phyloP scores from a whole-genome alignment of 1,284 basidiomycete species.

The Cutaneotrichosporon cavernicola region DNA sequence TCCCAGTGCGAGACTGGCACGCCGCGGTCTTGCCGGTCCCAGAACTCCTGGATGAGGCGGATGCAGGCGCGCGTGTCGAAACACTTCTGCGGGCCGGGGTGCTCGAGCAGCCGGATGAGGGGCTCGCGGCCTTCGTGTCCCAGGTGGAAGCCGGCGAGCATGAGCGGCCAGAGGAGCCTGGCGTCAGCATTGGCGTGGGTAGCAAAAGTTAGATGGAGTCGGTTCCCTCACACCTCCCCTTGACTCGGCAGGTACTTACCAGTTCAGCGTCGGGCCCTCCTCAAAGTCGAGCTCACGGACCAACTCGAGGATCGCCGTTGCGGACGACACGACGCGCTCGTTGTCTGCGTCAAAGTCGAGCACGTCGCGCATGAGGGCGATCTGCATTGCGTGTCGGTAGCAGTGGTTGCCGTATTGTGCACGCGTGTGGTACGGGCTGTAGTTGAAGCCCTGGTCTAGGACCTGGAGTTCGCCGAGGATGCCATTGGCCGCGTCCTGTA shows the following conservation, averaged over 20 bases:
- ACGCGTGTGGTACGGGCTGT: conserved; percentile 41
- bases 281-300: conserved; percentile 37
- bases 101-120: conserved; percentile 37
- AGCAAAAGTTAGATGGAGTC: conserved; percentile 1
- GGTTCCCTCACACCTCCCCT: background rate
- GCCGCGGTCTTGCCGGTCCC: conserved; percentile 29
- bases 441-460: conserved; percentile 44
- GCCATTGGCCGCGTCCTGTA: conserved; percentile 35
- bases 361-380: conserved; percentile 43
- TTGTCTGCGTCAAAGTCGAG: conserved; percentile 38
- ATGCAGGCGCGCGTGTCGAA: conserved; percentile 42
- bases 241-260: conserved; percentile 40
- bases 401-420: conserved; percentile 47
- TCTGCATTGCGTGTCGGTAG: conserved; percentile 43
- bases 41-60: conserved; percentile 33
- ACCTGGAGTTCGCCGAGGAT: conserved; percentile 43
- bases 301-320: conserved; percentile 43
- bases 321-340: conserved; percentile 32
- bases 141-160: conserved; percentile 46
- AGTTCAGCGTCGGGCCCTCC: conserved; percentile 35
- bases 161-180: conserved; percentile 50
- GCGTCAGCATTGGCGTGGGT: background rate
- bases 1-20: conserved; percentile 25
- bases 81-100: conserved; percentile 45
- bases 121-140: conserved; percentile 31